phyloP scores from a whole-genome alignment of 805 yeast species.

The Schizosaccharomyces cryophilus region DNA sequence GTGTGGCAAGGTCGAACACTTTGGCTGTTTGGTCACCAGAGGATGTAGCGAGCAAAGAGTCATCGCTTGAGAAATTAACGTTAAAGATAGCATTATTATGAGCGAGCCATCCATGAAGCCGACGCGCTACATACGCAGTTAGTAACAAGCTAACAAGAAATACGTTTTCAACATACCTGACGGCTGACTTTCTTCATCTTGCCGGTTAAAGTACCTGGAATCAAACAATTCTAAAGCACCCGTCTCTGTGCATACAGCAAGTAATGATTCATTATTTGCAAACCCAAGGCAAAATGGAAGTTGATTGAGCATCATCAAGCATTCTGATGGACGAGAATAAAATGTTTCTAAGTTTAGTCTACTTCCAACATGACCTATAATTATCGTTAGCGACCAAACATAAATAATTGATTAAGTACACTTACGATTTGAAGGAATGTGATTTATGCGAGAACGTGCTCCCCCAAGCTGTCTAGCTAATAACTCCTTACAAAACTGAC shows the following conservation, averaged over 20 bases:
- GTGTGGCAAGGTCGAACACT: not conserved
- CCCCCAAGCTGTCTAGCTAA: not conserved
- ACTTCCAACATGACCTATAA: not conserved
- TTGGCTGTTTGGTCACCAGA: constrained; percentile 1
- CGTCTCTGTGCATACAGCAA: not conserved
- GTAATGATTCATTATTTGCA: not conserved
- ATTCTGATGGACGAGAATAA: not conserved
- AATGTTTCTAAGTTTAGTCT: not conserved
- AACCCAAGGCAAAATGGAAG: not conserved
- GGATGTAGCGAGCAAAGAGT: constrained; percentile 2
- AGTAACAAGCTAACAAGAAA: no score
- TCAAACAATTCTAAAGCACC: not conserved
- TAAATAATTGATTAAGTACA: not conserved
- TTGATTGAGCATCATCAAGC: not conserved
- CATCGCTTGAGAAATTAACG: not conserved
- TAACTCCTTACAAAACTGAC: not conserved
- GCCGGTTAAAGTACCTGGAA: not conserved
- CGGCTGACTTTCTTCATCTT: not conserved
- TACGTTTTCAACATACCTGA: not conserved
- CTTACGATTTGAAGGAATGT: not conserved
- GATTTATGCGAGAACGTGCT: not conserved
- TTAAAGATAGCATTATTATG: constrained; percentile 1
- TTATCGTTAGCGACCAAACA: not conserved
- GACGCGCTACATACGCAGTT: not conserved
- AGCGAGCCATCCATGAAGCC: constrained; percentile 1